Conservation (phyloP, 1,284 basidiomycete genomes). For the Cutaneotrichosporon dermatis region DNA sequence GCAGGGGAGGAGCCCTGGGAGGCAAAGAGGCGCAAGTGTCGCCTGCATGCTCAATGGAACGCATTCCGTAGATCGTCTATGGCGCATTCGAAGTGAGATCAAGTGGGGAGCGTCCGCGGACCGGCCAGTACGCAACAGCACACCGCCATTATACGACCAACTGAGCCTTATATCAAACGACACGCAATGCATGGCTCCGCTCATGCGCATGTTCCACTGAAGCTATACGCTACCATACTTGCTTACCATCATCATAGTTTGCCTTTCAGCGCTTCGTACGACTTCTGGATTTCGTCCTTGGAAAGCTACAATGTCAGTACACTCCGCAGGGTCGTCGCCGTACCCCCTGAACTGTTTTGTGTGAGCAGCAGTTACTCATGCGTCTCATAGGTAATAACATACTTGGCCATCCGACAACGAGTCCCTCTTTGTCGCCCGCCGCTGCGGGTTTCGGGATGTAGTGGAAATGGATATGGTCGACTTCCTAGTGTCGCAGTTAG, state of each 20-base stretch:
- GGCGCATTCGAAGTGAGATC: too few relatives aligned
- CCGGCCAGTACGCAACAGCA: too few relatives aligned
- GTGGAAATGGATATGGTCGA: conserved; percentile 81
- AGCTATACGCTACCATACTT: too few relatives aligned
- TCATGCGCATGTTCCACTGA: too few relatives aligned
- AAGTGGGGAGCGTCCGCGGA: too few relatives aligned
- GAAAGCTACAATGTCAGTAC: conserved; percentile 6
- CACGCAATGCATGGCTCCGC: too few relatives aligned
- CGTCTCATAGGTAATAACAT: conserved; percentile 11
- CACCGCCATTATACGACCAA: too few relatives aligned
- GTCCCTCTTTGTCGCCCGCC: conserved; percentile 63
- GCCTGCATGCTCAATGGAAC: too few relatives aligned
- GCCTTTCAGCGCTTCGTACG: conserved; percentile 14
- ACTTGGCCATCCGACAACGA: conserved; percentile 72
- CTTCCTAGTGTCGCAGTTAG: conserved; percentile 52
- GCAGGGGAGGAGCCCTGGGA: too few relatives aligned
- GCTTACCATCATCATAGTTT: conserved; percentile 6
- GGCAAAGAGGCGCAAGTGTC: too few relatives aligned
- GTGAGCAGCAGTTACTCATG: background rate
- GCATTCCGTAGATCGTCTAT: too few relatives aligned
- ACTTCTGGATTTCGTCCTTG: conserved; percentile 11
- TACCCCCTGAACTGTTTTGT: background rate
- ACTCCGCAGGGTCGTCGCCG: background rate
- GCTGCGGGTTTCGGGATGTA: conserved; percentile 77
- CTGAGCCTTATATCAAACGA: too few relatives aligned